phyloP scores from a whole-genome alignment of 2,329 filamentous ascomycete species.

The Aspergillus fumigatiaffinis region DNA sequence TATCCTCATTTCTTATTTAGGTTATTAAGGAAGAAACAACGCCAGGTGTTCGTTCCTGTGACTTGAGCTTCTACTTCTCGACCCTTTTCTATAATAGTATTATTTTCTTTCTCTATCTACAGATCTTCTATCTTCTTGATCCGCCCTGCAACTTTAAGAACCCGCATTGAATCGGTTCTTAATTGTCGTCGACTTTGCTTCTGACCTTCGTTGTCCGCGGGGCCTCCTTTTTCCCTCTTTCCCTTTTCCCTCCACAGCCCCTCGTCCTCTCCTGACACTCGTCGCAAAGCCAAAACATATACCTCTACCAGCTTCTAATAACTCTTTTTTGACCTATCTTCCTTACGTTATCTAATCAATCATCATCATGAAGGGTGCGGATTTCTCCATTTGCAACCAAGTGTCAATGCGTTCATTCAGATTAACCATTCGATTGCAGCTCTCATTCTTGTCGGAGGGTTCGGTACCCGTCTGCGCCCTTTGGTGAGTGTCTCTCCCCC shows the following conservation, averaged over 20 bases:
- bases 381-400: slow-evolving; percentile 8
- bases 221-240: background rate
- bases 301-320: slow-evolving; percentile 1
- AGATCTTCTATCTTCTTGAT: background rate
- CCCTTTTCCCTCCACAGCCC: background rate
- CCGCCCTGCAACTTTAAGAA: background rate
- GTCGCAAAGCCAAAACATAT: background rate
- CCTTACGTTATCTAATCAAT: slow-evolving; percentile 2
- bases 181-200: background rate
- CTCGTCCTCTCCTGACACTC: background rate
- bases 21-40: slow-evolving; percentile 6
- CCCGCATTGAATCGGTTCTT: background rate
- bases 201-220: slow-evolving; percentile 2
- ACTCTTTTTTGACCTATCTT: background rate
- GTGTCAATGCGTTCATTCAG: slow-evolving; percentile 8
- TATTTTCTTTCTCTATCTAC: background rate
- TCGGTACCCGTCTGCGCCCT: slow-evolving; percentile 94
- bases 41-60: slow-evolving; percentile 22
- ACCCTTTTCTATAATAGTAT: slow-evolving; percentile 4
- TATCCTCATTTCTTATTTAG: too few species aligned
- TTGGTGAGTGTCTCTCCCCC: slow-evolving; percentile 60
- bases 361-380: slow-evolving; percentile 44
- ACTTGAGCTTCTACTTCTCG: slow-evolving; percentile 9
- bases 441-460: slow-evolving; percentile 98
- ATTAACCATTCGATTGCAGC: slow-evolving; percentile 50